Evolutionary conservation across 352 stramenopile genomes (phyloP).

Genomic region (Phytophthora pini): DNA sequence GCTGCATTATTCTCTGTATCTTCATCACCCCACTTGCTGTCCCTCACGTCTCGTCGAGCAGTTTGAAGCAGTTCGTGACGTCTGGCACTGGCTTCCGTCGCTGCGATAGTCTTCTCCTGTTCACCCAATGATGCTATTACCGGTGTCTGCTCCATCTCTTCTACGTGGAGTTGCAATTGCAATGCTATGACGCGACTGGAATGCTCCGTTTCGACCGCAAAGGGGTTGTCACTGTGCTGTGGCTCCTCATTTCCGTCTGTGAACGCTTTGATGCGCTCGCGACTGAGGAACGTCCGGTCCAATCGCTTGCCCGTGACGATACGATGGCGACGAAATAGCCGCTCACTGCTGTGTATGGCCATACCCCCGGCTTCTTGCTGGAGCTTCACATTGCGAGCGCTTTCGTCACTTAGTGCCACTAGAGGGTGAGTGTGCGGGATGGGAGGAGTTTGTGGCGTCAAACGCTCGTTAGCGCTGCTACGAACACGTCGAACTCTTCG

Average conservation of each 20-base stretch:
- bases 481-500: background rate
- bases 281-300: slow-evolving; percentile 65
- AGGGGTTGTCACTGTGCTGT: slow-evolving; percentile 12
- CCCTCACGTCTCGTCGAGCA: slow-evolving; percentile 17
- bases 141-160: slow-evolving; percentile 16
- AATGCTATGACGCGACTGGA: slow-evolving; percentile 55
- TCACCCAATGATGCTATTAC: slow-evolving; percentile 30
- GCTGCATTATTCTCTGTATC: slow-evolving; percentile 13
- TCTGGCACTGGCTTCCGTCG: slow-evolving; percentile 57
- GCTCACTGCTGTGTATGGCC: slow-evolving; percentile 27
- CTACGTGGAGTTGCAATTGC: slow-evolving; percentile 29
- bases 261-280: slow-evolving; percentile 47
- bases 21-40: slow-evolving; percentile 20
- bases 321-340: slow-evolving; percentile 2
- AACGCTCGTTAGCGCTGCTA: slow-evolving; percentile 26
- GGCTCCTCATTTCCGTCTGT: slow-evolving; percentile 22
- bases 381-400: slow-evolving; percentile 33
- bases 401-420: slow-evolving; percentile 34
- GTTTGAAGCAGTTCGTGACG: slow-evolving; percentile 29
- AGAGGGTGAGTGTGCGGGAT: slow-evolving; percentile 66
- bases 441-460: slow-evolving; percentile 46
- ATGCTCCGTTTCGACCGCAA: slow-evolving; percentile 41
- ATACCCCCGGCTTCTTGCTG: slow-evolving; percentile 19
- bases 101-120: slow-evolving; percentile 49
- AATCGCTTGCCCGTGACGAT: slow-evolving; percentile 43